Conservation (phyloP, 108 stramenopile species). For the Nitzschia palea region DNA sequence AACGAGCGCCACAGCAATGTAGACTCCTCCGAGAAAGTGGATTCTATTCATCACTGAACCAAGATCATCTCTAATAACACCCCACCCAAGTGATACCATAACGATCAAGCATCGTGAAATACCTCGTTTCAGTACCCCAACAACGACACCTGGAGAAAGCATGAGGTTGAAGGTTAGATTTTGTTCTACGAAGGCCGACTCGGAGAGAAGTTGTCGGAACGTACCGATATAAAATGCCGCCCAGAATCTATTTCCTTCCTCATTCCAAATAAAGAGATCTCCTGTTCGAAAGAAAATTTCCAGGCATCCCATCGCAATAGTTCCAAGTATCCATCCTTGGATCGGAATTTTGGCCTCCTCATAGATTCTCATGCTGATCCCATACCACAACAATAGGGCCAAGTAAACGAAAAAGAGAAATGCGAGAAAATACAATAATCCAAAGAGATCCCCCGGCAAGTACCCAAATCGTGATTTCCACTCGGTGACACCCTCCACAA, state of each 20-base stretch:
- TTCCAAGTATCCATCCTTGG: slow-evolving; percentile 79
- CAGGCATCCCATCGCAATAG: slow-evolving; percentile 67
- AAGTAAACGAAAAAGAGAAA: slow-evolving; percentile 49
- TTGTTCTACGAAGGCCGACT: too few species aligned
- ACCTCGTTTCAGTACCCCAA: slow-evolving; percentile 76
- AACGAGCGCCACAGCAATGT: slow-evolving; percentile 55
- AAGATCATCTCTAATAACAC: slow-evolving; percentile 77
- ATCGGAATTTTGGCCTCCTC: slow-evolving; percentile 74
- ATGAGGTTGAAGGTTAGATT: too few species aligned
- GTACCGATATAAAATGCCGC: slow-evolving; percentile 64
- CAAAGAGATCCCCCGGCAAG: slow-evolving; percentile 84
- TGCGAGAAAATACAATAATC: slow-evolving; percentile 79
- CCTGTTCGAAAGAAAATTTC: slow-evolving; percentile 75
- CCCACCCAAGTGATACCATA: slow-evolving; percentile 86
- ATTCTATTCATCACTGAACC: slow-evolving; percentile 69
- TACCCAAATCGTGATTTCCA: slow-evolving; percentile 81
- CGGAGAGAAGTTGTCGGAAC: slow-evolving; percentile 16
- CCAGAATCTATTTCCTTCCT: slow-evolving; percentile 70
- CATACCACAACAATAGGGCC: slow-evolving; percentile 59
- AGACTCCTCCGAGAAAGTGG: slow-evolving; percentile 56
- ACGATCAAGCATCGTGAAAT: slow-evolving; percentile 76
- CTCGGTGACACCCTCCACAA: slow-evolving; percentile 60
- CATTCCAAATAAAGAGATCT: slow-evolving; percentile 84
- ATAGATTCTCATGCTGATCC: slow-evolving; percentile 58
- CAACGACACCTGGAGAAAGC: slow-evolving; percentile 66